Evolutionary conservation across 2,329 filamentous ascomycete species (phyloP), one percentile per base, ranked within the genome.

Genomic region (Ilyonectria sp.): DNA sequence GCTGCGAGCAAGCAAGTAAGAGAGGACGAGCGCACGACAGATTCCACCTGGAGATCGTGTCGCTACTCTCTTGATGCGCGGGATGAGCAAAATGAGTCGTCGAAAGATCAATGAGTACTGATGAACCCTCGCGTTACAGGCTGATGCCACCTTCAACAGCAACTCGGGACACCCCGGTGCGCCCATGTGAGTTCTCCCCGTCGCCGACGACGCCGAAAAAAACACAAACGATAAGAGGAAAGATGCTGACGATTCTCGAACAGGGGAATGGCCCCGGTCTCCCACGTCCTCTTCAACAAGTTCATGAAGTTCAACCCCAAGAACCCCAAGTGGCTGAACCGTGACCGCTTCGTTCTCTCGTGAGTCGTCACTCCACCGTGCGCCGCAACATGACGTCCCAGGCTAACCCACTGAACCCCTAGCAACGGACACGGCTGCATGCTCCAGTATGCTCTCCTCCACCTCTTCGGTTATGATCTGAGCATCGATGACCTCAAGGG

Each of bases 261-360:
- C 69, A 91, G 89, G 89, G 90, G 90, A 82, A 90, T 98, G 94
- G 96, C 96, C 80, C 95, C 96, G 71, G 91, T 95, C 80, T 92
- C 96, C 83, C 96, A 98, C 89, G 94, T 98, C 79, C 91, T 99
- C 74, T 99, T 94, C 88, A 97, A 97, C 91, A 97, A 96, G 85
- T 97, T 98, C 89, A 94, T 99, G 94, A 97, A 86, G 83, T 99
- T 98, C 90, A 99, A 98, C 92, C 96, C 96, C 79, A 97, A 98
- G 92, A 98, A 97, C 90, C 94, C 96, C 77, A 89, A 94, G 74
- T 99, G 95, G 95, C 80, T 96, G 78, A 98, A 98, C 91, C 92
- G 96, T 80, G 96, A 99, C 86, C 93, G 96, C 83, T 99, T 99
- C 81, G 94, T 99, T 71, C 94, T 99, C 82, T 99, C 96, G 95